Evolutionary conservation across 2,329 filamentous ascomycete genomes (phyloP).

Genomic region (Grosmannia clavigera): DNA sequence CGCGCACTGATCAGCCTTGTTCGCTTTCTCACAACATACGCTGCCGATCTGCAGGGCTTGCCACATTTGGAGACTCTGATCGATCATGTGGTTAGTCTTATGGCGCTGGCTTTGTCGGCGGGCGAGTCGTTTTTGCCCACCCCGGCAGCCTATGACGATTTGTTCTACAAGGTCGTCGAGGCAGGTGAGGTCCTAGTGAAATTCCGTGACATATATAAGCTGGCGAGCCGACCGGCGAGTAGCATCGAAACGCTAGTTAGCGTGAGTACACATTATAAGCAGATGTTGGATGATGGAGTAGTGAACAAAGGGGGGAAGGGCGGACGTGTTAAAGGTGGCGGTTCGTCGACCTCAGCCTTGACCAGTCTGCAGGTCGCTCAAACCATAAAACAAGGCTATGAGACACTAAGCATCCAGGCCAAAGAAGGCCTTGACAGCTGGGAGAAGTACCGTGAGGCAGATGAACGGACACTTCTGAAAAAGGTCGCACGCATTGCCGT

Average conservation of each 20-base stretch:
- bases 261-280: constrained; percentile 76
- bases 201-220: constrained; percentile 66
- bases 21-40: constrained; percentile 82
- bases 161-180: constrained; percentile 98
- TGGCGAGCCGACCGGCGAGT: constrained; percentile 45
- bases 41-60: constrained; percentile 56
- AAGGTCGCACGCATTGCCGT: constrained; percentile 74
- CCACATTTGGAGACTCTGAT: constrained; percentile 62
- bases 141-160: constrained; percentile 79
- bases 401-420: constrained; percentile 82
- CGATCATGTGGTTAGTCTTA: constrained; percentile 65
- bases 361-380: constrained; percentile 75
- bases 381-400: constrained; percentile 93
- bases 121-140: constrained; percentile 88
- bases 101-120: constrained; percentile 71
- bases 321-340: constrained; percentile 15
- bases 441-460: constrained; percentile 77
- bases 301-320: constrained; percentile 28
- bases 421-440: constrained; percentile 78
- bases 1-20: constrained; percentile 76
- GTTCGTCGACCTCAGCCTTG: constrained; percentile 49
- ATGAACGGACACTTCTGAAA: constrained; percentile 75
- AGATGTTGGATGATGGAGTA: constrained; percentile 50
- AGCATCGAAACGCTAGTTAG: constrained; percentile 77
- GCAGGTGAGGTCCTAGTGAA: constrained; percentile 69